Conservation (phyloP, 2,329 filamentous ascomycete species). For the Paracamarosporium sp. region DNA sequence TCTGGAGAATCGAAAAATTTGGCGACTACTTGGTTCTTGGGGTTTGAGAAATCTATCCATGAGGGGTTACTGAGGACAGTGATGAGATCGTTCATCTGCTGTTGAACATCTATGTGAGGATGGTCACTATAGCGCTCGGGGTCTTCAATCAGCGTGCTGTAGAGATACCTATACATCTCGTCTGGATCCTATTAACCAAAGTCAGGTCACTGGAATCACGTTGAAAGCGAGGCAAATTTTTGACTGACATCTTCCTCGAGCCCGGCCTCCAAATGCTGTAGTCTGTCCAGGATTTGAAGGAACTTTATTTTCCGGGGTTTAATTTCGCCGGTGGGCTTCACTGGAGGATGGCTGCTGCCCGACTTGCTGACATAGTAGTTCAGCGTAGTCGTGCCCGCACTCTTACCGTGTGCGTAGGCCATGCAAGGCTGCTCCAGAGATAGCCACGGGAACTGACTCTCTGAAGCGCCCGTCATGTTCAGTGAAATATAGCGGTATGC, state of each 20-base stretch:
- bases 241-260: constrained; percentile 52
- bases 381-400: constrained; percentile 74
- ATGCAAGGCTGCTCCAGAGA: constrained; percentile 78
- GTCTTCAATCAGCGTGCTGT: constrained; percentile 71
- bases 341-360: constrained; percentile 62
- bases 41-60: constrained; percentile 76
- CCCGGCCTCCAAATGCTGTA: constrained; percentile 50
- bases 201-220: constrained; percentile 35
- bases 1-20: constrained; percentile 71
- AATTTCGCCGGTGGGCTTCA: constrained; percentile 65
- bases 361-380: constrained; percentile 71
- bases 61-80: constrained; percentile 70
- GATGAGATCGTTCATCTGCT: constrained; percentile 76
- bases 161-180: constrained; percentile 64
- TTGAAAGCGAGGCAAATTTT: constrained; percentile 13
- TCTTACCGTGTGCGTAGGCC: constrained; percentile 69
- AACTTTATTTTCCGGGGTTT: constrained; percentile 68
- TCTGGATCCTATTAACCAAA: constrained; percentile 45
- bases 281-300: constrained; percentile 51
- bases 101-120: constrained; percentile 68
- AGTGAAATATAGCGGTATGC: constrained; percentile 48
- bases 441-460: constrained; percentile 65
- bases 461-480: constrained; percentile 42
- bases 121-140: constrained; percentile 64
- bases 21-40: constrained; percentile 75